Evolutionary conservation across 768 basidiomycete species (phyloP).

Genomic region (Hypsizygus marmoreus): DNA sequence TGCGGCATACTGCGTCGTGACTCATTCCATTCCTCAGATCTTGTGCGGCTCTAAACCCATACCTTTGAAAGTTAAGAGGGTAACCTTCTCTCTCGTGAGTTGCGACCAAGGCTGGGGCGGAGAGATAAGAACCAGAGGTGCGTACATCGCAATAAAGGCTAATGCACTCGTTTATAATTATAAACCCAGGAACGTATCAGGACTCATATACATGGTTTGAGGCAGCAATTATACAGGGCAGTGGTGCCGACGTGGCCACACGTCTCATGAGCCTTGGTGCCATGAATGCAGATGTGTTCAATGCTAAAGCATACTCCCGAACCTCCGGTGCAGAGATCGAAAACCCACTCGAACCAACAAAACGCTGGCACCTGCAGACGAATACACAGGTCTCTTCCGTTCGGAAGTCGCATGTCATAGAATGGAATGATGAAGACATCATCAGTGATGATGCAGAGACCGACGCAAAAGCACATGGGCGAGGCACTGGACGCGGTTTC

Average conservation of each 20-base stretch:
- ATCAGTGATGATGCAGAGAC: conserved; percentile 12
- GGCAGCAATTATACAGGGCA: conserved; percentile 26
- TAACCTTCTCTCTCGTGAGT: conserved; percentile 20
- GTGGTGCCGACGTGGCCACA: neutral
- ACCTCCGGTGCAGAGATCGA: conserved; percentile 8
- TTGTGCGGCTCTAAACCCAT: neutral
- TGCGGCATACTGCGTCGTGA: conserved; percentile 20
- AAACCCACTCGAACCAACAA: conserved; percentile 12
- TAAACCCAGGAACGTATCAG: conserved; percentile 25
- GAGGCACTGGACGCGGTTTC: conserved; percentile 21
- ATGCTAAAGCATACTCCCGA: conserved; percentile 2
- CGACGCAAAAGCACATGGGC: conserved; percentile 11
- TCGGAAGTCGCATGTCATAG: conserved; percentile 19
- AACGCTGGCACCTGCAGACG: conserved; percentile 28
- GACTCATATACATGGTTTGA: conserved; percentile 37
- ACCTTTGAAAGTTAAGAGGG: conserved; percentile 18
- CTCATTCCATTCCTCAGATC: conserved; percentile 16
- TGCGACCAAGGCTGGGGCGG: conserved; percentile 37
- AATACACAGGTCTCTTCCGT: conserved; percentile 27
- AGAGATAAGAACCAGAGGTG: conserved; percentile 20
- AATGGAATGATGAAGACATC: conserved; percentile 22
- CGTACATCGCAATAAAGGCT: neutral
- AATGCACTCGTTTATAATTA: neutral
- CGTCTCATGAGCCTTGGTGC: neutral
- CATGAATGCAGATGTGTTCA: neutral